Base-by-base conservation (phyloP, 2,329 filamentous ascomycete genomes). In the Chlorencoelia australis region DNA sequence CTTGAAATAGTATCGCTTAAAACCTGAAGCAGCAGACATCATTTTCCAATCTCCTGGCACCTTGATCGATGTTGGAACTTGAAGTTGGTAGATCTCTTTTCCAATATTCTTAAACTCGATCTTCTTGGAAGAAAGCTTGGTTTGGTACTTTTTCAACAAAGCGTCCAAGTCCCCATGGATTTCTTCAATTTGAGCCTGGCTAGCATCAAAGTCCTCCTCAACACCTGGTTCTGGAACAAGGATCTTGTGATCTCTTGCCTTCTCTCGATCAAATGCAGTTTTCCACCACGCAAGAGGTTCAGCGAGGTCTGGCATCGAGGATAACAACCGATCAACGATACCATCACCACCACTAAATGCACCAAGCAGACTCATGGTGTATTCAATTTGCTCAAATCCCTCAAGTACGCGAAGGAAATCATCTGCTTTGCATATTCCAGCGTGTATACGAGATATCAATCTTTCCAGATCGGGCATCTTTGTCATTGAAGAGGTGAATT, bases 301-400 rank as follows among this genome's bases (percentile, higher is more conserved):
- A 14, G 69, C 69, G 3, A 98, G 71, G 52, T 94, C 74, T 0
- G 91, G 91, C 87, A 98, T 94, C 1, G 80, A 71, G 0, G 73
- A 64, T 28, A 96, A 76, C 25, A 98, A 73, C 35, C 87, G 79
- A 39, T 87, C 83, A 27, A 98, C 81, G 3, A 96, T 71, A 2
- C 86, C 83, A 33, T 86, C 80, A 2, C 81, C 83, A n/a, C 79
- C 73, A 35, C 79, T 75, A 50, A 83, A 82, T 7, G 79, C 71
- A 30, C 72, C 69, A 1, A 96, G 70, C 15, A 96, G 69, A 34
- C 76, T 73, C 71, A 94, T 85, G 1, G 88, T 94, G 57, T 94
- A 91, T 45, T 95, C 87, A 30, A 98, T 96, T 60, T 95, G 89
- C 63, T 96, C 91, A 50, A 95, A 98, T 0, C 91, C 91, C 58